phyloP scores from a whole-genome alignment of 2,329 filamentous ascomycete species.

The Paracamarosporium sp. region DNA sequence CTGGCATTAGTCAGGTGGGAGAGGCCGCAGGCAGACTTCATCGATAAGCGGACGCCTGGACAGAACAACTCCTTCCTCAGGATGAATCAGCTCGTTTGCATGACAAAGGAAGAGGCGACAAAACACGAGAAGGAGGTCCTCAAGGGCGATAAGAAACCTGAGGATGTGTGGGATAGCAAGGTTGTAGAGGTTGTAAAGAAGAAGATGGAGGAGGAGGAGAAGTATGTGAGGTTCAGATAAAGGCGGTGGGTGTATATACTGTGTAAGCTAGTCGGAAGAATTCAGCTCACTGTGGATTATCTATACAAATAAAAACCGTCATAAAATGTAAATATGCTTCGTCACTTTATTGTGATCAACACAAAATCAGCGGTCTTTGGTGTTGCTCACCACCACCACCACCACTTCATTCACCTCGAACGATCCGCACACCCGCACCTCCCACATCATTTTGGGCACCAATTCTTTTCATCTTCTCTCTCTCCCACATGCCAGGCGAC shows the following conservation, averaged over 20 bases:
- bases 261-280: neutral
- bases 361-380: no score
- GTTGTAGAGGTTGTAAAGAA: slow-evolving; percentile 72
- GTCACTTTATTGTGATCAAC: no score
- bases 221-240: slow-evolving; percentile 58
- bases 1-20: slow-evolving; percentile 83
- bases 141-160: slow-evolving; percentile 68
- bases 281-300: no score
- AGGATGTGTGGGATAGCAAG: slow-evolving; percentile 76
- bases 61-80: slow-evolving; percentile 78
- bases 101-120: slow-evolving; percentile 90
- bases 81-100: slow-evolving; percentile 78
- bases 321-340: no score
- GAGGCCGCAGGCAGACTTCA: slow-evolving; percentile 66
- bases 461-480: no score
- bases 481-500: no score
- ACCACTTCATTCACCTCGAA: no score
- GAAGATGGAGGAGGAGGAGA: slow-evolving; percentile 71
- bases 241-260: neutral
- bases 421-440: no score
- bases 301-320: no score
- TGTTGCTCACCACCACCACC: no score
- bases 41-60: slow-evolving; percentile 71
- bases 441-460: no score
- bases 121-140: slow-evolving; percentile 82